phyloP scores from a whole-genome alignment of 495 filamentous ascomycete genomes.

The Penicillium verhagenii region DNA sequence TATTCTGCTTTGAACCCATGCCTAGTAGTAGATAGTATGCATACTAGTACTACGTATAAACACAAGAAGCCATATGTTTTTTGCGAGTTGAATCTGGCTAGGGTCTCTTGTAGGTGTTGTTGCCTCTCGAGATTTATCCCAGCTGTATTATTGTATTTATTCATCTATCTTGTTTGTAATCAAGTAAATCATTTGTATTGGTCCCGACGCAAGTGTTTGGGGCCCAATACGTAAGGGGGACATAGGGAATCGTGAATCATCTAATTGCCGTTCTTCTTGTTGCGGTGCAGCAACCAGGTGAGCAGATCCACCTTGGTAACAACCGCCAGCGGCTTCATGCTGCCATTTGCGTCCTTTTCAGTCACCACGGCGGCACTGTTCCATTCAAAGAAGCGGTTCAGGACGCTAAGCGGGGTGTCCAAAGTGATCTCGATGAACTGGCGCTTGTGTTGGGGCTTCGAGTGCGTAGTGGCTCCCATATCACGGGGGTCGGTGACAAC shows the following conservation, averaged over 20 bases:
- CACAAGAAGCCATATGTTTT: too few species aligned
- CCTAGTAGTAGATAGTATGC: too few species aligned
- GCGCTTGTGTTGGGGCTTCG: slow-evolving; percentile 32
- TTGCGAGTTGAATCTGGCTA: too few species aligned
- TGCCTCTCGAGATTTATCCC: not conserved
- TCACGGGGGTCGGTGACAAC: slow-evolving; percentile 80
- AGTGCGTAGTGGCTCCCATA: slow-evolving; percentile 36
- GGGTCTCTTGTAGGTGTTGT: too few species aligned
- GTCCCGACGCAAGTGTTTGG: not conserved
- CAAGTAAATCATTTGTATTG: not conserved
- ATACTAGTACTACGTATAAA: too few species aligned
- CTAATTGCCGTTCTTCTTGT: slow-evolving; percentile 22
- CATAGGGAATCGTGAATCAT: slow-evolving; percentile 6
- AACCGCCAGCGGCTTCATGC: slow-evolving; percentile 79
- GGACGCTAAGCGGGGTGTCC: slow-evolving; percentile 77
- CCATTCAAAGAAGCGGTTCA: slow-evolving; percentile 95
- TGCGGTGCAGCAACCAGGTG: slow-evolving; percentile 84
- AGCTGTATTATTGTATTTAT: not conserved
- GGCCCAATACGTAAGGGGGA: slow-evolving; percentile 10
- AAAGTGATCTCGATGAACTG: slow-evolving; percentile 92
- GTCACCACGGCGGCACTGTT: slow-evolving; percentile 94
- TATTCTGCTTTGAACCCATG: too few species aligned
- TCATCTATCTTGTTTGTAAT: not conserved
- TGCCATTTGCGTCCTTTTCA: slow-evolving; percentile 58
- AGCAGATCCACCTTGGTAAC: slow-evolving; percentile 96